phyloP scores from a whole-genome alignment of 305 asterid genomes.

The Fraxinus greggii region DNA sequence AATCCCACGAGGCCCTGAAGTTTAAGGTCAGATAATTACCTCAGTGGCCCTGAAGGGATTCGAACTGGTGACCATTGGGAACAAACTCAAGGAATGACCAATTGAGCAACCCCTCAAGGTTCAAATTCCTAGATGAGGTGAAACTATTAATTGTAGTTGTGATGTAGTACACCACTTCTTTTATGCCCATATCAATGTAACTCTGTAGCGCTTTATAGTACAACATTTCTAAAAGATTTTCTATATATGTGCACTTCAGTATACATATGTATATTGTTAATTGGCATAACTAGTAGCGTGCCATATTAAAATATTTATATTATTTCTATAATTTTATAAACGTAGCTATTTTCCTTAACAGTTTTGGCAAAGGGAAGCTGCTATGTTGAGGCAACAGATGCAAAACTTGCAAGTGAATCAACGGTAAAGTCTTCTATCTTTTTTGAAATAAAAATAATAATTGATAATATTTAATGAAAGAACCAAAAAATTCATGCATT shows the following conservation, averaged over 20 bases:
- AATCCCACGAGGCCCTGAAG: too few relatives aligned
- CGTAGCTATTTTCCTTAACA: slow-evolving; percentile 30
- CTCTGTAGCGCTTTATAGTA: background rate
- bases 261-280: background rate
- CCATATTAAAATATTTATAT: background rate
- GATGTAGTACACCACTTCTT: background rate
- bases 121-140: too few relatives aligned
- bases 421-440: slow-evolving; percentile 36
- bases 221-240: background rate
- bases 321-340: slow-evolving; percentile 1
- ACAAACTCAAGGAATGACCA: too few relatives aligned
- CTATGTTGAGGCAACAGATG: slow-evolving; percentile 56
- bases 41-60: too few relatives aligned
- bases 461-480: background rate
- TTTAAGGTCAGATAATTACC: too few relatives aligned
- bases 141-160: too few relatives aligned
- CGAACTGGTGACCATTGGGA: too few relatives aligned
- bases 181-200: background rate
- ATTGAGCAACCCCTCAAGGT: too few relatives aligned
- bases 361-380: slow-evolving; percentile 79
- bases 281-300: background rate
- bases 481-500: background rate
- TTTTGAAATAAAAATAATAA: background rate
- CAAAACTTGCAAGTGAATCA: slow-evolving; percentile 63
- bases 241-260: background rate